These are phyloP conservation scores for Hexamita inflata DNA, from an alignment of 208 protist genomes.

Conservation along the genomic window DNA sequence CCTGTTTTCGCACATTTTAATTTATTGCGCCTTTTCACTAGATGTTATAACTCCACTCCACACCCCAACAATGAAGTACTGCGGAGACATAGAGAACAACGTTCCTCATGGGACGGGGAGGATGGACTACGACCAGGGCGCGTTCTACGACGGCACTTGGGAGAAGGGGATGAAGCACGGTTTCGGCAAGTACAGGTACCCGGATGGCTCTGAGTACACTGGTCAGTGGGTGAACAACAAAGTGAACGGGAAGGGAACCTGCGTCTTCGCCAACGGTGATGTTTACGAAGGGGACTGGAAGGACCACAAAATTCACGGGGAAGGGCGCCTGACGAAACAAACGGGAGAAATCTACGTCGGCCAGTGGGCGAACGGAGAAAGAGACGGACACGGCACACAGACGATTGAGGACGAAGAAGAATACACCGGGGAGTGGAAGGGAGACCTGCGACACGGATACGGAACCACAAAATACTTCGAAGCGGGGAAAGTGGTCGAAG, in stretches of 20 bases:
- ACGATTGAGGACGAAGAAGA: conserved; percentile 10
- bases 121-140: conserved; percentile 4
- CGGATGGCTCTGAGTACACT: conserved; percentile 7
- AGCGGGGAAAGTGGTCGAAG: conserved; percentile 1
- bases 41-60: too few relatives aligned
- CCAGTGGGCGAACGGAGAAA: conserved; percentile 20
- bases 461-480: conserved; percentile 27
- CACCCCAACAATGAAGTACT: too few relatives aligned
- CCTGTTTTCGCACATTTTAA: too few relatives aligned
- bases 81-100: conserved; percentile 7
- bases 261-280: background rate
- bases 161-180: conserved; percentile 17
- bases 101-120: conserved; percentile 24
- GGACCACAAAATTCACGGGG: conserved; percentile 24
- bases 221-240: conserved; percentile 10
- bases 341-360: conserved; percentile 22
- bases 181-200: background rate
- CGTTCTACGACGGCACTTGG: conserved; percentile 32
- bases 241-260: conserved; percentile 21
- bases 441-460: conserved; percentile 14
- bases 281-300: conserved; percentile 32
- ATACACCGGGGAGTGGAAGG: conserved; percentile 31
- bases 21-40: too few relatives aligned
- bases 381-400: conserved; percentile 25
- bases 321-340: conserved; percentile 9